These are phyloP conservation scores for Podaxis mareebaensis DNA, from an alignment of 768 basidiomycete species.

Conservation along the genomic window DNA sequence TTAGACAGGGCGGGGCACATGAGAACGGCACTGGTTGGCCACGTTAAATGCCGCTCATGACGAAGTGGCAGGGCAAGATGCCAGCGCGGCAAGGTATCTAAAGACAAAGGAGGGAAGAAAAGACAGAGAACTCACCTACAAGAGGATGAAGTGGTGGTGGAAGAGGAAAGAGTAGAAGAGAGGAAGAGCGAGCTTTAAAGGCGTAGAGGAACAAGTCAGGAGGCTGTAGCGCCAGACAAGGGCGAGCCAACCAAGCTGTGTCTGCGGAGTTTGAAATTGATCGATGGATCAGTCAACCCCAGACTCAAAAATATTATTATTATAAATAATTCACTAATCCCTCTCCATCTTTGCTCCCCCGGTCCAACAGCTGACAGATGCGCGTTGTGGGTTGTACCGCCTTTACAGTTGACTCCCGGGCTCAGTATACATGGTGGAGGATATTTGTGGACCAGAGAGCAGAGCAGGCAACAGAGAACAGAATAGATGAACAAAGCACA, in stretches of 20 bases:
- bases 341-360: not conserved
- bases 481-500: not conserved
- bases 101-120: slow-evolving; percentile 10
- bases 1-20: slow-evolving; percentile 19
- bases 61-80: not conserved
- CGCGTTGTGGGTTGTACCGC: not conserved
- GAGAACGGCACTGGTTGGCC: slow-evolving; percentile 11
- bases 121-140: slow-evolving; percentile 20
- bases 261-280: slow-evolving; percentile 50
- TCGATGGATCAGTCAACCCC: slow-evolving; percentile 26
- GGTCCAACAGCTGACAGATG: not conserved
- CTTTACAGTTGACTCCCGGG: not conserved
- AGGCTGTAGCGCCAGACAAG: slow-evolving; percentile 35
- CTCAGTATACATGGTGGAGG: not conserved
- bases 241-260: slow-evolving; percentile 46
- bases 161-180: slow-evolving; percentile 19
- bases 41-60: not conserved
- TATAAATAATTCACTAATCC: not conserved
- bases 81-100: not conserved
- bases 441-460: not conserved
- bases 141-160: slow-evolving; percentile 8
- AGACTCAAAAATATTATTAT: not conserved
- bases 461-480: not conserved
- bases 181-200: slow-evolving; percentile 26
- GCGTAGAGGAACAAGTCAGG: slow-evolving; percentile 26